A percentile compares a stretch with the other conserved stretches of the same genome.
Evolutionary conservation across 1,139 yeast species (phyloP).

Genomic region (Candida freyschussii): DNA sequence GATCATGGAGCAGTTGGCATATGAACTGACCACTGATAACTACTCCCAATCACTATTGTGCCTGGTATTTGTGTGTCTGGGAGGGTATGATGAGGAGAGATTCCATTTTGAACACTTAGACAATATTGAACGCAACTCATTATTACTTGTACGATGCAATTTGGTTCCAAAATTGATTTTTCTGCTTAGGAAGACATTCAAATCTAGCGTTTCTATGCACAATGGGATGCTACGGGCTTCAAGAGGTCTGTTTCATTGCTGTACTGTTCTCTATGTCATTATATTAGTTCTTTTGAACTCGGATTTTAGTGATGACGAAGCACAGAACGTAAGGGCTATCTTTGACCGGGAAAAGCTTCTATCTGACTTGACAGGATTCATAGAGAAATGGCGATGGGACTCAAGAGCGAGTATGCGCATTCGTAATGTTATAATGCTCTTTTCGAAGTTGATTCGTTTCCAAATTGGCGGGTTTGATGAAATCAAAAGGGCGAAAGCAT

Average conservation of each 20-base stretch:
- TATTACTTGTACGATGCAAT: conserved; percentile 7
- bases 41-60: conserved; percentile 12
- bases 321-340: conserved; percentile 15
- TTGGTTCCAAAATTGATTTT: conserved; percentile 7
- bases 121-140: conserved; percentile 29
- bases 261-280: conserved; percentile 54
- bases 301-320: conserved; percentile 15
- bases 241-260: conserved; percentile 32
- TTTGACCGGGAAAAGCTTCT: conserved; percentile 37
- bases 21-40: conserved; percentile 3
- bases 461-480: conserved; percentile 58
- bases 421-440: conserved; percentile 51
- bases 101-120: conserved; percentile 33
- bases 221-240: conserved; percentile 15
- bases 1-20: conserved; percentile 11
- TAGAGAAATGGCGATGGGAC: conserved; percentile 68
- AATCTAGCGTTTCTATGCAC: conserved; percentile 2
- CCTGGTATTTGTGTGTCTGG: conserved; percentile 38
- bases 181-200: conserved; percentile 8
- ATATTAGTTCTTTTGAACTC: conserved; percentile 27
- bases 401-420: conserved; percentile 36
- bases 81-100: conserved; percentile 33
- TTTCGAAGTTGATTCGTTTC: conserved; percentile 55
- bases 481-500: conserved; percentile 44
- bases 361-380: conserved; percentile 41